Evolutionary conservation across 768 basidiomycete species (phyloP).

Genomic region (Lentinus brumalis): DNA sequence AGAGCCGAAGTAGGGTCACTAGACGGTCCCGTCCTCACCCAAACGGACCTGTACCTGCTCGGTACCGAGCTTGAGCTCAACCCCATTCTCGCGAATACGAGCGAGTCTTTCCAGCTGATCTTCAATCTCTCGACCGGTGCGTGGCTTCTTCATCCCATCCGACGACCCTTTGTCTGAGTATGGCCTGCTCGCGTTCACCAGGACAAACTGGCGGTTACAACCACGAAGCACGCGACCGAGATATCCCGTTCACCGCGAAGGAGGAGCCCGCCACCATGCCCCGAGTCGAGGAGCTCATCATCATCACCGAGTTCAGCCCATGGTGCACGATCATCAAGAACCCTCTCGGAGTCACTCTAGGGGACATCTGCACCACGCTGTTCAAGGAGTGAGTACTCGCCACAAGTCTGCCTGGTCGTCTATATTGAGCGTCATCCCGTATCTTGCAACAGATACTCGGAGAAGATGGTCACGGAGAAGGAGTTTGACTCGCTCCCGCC

Average conservation of each 20-base stretch:
- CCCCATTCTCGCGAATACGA: constrained; percentile 63
- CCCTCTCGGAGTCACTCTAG: constrained; percentile 71
- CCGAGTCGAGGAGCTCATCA: constrained; percentile 37
- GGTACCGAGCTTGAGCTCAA: constrained; percentile 65
- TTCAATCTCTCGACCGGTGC: constrained; percentile 73
- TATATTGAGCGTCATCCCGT: neutral
- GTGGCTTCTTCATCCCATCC: neutral
- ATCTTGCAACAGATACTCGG: constrained; percentile 56
- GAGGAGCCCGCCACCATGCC: constrained; percentile 43
- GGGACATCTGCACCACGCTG: constrained; percentile 70
- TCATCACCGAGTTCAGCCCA: constrained; percentile 54
- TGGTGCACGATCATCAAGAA: constrained; percentile 82
- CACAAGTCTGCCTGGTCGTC: neutral
- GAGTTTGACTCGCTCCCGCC: constrained; percentile 64
- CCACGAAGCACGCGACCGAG: constrained; percentile 56
- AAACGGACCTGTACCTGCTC: constrained; percentile 82
- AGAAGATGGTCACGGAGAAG: constrained; percentile 63
- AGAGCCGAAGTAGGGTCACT: neutral
- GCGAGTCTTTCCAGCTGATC: constrained; percentile 57
- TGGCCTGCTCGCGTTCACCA: constrained; percentile 25
- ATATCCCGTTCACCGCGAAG: constrained; percentile 49
- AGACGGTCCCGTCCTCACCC: constrained; percentile 81
- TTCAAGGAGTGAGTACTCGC: constrained; percentile 68
- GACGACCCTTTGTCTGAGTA: neutral
- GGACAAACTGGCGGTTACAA: constrained; percentile 68